phyloP scores from a whole-genome alignment of 768 basidiomycete species.

The Boletus pseudopeckii region DNA sequence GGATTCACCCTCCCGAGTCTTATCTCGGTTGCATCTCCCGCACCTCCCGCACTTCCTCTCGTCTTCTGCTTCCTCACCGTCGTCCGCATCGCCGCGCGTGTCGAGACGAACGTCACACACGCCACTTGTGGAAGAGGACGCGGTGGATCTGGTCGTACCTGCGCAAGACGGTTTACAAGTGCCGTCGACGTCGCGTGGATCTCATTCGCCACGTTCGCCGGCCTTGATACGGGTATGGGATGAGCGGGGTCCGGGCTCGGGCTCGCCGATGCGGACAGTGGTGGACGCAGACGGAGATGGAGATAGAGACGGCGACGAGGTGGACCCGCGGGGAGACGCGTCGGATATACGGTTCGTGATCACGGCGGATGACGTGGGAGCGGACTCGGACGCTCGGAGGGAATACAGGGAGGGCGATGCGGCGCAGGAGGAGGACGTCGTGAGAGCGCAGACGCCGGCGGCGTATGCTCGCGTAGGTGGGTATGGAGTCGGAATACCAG shows the following conservation, averaged over 20 bases:
- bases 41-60: conserved; percentile 11
- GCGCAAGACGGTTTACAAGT: conserved; percentile 14
- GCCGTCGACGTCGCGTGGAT: conserved; percentile 12
- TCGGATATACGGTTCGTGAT: conserved; percentile 3
- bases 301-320: background rate
- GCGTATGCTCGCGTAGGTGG: conserved; percentile 8
- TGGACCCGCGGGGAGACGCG: too few relatives aligned
- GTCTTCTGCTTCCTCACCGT: background rate
- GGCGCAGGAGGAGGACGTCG: conserved; percentile 3
- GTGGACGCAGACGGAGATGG: background rate
- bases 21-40: conserved; percentile 11
- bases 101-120: conserved; percentile 9
- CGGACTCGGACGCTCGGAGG: too few relatives aligned
- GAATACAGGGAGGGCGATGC: background rate
- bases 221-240: conserved; percentile 29
- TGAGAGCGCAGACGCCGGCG: conserved; percentile 20
- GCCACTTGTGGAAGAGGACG: conserved; percentile 49
- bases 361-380: background rate
- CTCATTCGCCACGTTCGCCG: conserved; percentile 17
- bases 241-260: background rate
- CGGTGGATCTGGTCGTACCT: conserved; percentile 80
- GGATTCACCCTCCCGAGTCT: background rate
- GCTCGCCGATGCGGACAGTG: background rate
- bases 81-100: background rate
- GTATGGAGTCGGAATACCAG: conserved; percentile 9